Conservation (phyloP, 139 green algal species). For the Haematococcus lacustris region DNA sequence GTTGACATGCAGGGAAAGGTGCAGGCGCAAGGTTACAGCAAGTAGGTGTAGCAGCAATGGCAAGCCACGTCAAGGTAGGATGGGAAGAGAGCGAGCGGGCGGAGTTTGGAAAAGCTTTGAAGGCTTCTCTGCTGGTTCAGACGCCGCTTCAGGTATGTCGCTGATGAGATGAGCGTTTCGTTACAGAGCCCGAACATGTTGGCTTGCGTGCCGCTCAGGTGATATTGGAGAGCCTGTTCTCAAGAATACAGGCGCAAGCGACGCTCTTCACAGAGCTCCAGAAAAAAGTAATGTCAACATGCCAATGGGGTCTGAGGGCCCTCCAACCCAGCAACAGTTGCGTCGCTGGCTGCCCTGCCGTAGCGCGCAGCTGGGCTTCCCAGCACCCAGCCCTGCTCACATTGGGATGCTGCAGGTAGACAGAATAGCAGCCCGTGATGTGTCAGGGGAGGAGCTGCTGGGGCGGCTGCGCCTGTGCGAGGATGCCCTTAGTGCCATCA, state of each 20-base stretch:
- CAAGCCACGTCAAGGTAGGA: too few species aligned
- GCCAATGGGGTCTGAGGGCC: not conserved
- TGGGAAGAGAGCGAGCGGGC: not conserved
- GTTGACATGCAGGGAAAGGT: too few species aligned
- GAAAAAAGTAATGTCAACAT: constrained; percentile 6
- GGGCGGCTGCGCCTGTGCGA: constrained; percentile 22
- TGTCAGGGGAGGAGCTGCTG: constrained; percentile 24
- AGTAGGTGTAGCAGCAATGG: too few species aligned
- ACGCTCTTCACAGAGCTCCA: constrained; percentile 9
- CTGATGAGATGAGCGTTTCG: not conserved
- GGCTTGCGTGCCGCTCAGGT: constrained; percentile 10
- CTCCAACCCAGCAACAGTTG: too few species aligned
- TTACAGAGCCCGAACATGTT: constrained; percentile 2
- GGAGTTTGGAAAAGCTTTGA: constrained; percentile 27
- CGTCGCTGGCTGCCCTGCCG: not conserved
- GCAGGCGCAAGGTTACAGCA: too few species aligned
- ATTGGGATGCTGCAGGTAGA: constrained; percentile 26
- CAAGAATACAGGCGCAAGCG: constrained; percentile 11
- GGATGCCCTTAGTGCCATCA: constrained; percentile 9
- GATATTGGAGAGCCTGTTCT: constrained; percentile 19
- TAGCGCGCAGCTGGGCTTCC: not conserved
- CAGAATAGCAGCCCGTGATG: constrained; percentile 23
- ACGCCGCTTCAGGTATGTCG: constrained; percentile 34
- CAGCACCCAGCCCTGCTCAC: not conserved
- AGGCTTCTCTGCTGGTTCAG: constrained; percentile 43